Evolutionary conservation across 371 early-diverging fungal genomes (phyloP).

Genomic region (Basidiobolus meristosporus): DNA sequence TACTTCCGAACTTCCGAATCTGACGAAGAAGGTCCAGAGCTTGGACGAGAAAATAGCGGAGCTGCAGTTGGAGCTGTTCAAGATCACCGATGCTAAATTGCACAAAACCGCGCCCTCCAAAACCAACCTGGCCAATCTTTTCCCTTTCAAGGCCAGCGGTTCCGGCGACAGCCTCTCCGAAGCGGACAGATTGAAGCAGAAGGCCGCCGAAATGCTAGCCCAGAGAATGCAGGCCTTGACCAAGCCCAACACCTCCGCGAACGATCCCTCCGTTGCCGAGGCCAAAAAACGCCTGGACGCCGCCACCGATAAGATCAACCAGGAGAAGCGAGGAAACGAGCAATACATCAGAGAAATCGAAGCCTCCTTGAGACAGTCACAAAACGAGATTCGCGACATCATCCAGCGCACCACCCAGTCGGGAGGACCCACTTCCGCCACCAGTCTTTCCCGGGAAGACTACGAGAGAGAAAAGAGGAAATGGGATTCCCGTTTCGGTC

Average conservation of each 20-base stretch:
- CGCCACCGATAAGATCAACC: too few relatives aligned
- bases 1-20: slow-evolving; percentile 13
- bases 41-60: slow-evolving; percentile 25
- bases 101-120: slow-evolving; percentile 7
- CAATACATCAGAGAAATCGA: too few relatives aligned
- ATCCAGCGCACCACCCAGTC: neutral
- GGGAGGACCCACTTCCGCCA: neutral
- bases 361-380: too few relatives aligned
- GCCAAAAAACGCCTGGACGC: too few relatives aligned
- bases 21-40: slow-evolving; percentile 22
- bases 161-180: slow-evolving; percentile 33
- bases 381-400: neutral
- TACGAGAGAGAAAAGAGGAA: neutral
- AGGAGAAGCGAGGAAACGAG: too few relatives aligned
- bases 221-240: slow-evolving; percentile 1
- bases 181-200: slow-evolving; percentile 1
- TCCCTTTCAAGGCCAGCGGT: slow-evolving; percentile 23
- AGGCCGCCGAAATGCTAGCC: neutral
- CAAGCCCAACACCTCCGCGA: too few relatives aligned
- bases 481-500: neutral
- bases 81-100: slow-evolving; percentile 8
- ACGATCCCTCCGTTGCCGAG: too few relatives aligned
- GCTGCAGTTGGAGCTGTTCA: slow-evolving; percentile 21
- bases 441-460: neutral
- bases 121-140: too few relatives aligned